Percentiles rank a stretch among this genome's conserved stretches.
These are phyloP conservation scores for Schizochytrium sp. DNA, from an alignment of 108 stramenopile genomes.

Conservation along the genomic window DNA sequence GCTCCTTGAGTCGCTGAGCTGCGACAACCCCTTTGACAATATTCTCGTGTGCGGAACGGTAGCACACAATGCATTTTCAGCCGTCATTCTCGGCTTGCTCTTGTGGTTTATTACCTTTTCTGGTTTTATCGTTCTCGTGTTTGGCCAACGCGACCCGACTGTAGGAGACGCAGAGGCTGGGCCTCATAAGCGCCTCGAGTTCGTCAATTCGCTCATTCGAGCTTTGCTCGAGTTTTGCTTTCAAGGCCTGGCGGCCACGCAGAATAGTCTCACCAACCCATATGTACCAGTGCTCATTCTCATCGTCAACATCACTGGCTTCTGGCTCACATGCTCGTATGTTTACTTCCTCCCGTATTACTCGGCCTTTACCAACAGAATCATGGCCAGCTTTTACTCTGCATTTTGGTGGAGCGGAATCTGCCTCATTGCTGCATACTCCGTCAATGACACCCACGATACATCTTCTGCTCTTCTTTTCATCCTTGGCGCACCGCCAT, in stretches of 20 bases:
- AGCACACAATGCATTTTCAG: background rate
- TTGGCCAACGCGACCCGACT: background rate
- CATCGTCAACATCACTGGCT: background rate
- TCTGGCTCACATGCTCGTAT: background rate
- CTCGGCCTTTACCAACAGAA: background rate
- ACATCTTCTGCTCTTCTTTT: background rate
- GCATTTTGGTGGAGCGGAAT: background rate
- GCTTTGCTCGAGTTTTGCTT: background rate
- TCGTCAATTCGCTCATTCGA: background rate
- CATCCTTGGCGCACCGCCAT: background rate
- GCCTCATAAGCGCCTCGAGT: background rate
- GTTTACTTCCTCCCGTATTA: constrained; percentile 8
- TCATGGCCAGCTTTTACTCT: background rate
- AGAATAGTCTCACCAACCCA: background rate
- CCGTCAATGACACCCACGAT: background rate
- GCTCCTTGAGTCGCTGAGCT: background rate
- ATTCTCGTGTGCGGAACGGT: background rate
- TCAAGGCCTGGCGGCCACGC: background rate
- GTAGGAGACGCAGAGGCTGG: background rate
- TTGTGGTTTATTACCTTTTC: background rate
- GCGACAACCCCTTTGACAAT: background rate
- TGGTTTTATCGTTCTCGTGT: background rate
- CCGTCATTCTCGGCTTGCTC: background rate
- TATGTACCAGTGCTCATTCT: background rate
- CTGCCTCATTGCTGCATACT: background rate